Evolutionary conservation across 2,329 filamentous ascomycete species (phyloP), one percentile per base, ranked within the genome.

Genomic region (Polytolypa hystricis): DNA sequence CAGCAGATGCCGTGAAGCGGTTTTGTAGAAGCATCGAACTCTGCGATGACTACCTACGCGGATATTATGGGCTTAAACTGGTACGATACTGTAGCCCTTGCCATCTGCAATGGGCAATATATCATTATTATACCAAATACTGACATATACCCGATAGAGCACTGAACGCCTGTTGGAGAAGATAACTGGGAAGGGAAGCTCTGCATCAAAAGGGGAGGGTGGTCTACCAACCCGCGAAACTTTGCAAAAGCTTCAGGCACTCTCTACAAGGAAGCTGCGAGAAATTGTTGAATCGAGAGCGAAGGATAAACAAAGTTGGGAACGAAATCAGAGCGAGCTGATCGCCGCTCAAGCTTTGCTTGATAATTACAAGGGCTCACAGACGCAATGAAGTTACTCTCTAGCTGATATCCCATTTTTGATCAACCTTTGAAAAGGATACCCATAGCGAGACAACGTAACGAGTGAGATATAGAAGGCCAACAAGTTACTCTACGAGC

Each of bases 21-120:
- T 96, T 93, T 61, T 84, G 81, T 55, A 76, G 91, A 50, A 91
- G 86, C 52, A 76, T 96, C 46, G 91, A 98, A 63, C 73, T 98
- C 35, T 96, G 91, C 53, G 84, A 95, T 49, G 79, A 86, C 55
- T 96, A 95, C 56, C 61, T 96, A 43, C 77, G 91, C 42, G 91
- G 87, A 1, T 93, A 86, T 57, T 96, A 94, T 59, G 91, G 91
- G 5, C 65, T 98, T 41, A 91, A 89, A 57, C 58, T 87, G 59
- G 80, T 86, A 60, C 51, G 73, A 47, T n/a, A 7, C 6, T 29
- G 33, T 17, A 12, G 21, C 18, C 10, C 15, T 27, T n/a, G 17
- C 10, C 19, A 23, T 18, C 12, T 18, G 4, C 12, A 15, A n/a
- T 28, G 14, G 10, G 9, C n/a, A n/a, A n/a, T n/a, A n/a, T n/a